Base-by-base conservation (phyloP, 108 stramenopile species). In the Stephanodiscus triporus region DNA sequence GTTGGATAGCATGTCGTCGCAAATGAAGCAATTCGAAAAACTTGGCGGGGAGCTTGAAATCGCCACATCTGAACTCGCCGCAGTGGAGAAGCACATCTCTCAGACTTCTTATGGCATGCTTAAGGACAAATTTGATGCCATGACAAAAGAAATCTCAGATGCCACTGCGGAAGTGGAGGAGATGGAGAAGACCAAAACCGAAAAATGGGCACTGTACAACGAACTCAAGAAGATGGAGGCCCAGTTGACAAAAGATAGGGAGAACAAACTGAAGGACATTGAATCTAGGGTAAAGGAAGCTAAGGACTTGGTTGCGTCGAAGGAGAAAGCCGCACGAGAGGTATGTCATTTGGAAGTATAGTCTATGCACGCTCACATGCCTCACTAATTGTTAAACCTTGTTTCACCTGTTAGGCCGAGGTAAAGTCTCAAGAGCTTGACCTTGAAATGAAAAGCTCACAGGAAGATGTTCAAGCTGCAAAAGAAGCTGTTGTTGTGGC, bases 31-130 rank as follows among this genome's bases (percentile, higher is more conserved):
- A 43, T 91, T 82, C 66, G 91, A 88, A 22, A 85, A 91, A 63
- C 59, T 89, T 17, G 76, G 75, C 36, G 84, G 53, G 4, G 82
- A 90, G 43, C 75, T 95, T 38, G 93, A 91, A 66, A 77, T 95
- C 45, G 91, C 91, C 10, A 58, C 78, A 23, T 89, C 90, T 43
- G 94, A 94, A 66, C 81, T 92, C 14, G 82, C 67, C 53, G 80
- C 81, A 34, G 76, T 87, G 42, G 87, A 96, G 49, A 96, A 96
- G 86, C 92, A 92, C 70, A 73, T 97, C 37, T 94, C 94, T 11
- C 92, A 97, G 68, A 94, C 94, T 22, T 82, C 86, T 6, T 91
- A 87, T 48, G 95, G 92, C 32, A 90, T 94, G 76, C 82, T 94
- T 23, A 80, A 78, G 47, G 91, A 88, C 38, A 86, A 90, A 62